Evolutionary conservation across 2,329 filamentous ascomycete genomes (phyloP).

Genomic region (Pleoardoris graminearum): DNA sequence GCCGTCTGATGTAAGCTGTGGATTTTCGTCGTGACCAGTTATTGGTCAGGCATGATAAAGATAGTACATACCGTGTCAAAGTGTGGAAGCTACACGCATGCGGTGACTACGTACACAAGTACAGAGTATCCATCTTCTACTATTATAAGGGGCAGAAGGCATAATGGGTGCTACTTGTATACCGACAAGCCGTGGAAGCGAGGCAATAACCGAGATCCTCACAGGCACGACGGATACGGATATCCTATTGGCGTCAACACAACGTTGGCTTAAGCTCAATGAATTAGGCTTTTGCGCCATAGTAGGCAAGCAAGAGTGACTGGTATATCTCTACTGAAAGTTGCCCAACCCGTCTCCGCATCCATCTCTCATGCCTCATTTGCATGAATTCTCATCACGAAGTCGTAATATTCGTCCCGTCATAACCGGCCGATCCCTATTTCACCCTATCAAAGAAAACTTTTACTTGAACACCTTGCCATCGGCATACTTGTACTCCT

Average conservation of each 20-base stretch:
- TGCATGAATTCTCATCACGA: slow-evolving; percentile 30
- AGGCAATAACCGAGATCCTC: not conserved
- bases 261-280: slow-evolving; percentile 29
- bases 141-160: too few species aligned
- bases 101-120: too few species aligned
- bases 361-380: slow-evolving; percentile 33
- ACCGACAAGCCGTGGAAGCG: not conserved
- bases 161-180: too few species aligned
- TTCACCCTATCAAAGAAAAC: slow-evolving; percentile 19
- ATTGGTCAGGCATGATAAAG: too few species aligned
- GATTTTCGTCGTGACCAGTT: not conserved
- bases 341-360: slow-evolving; percentile 18
- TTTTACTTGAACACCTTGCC: slow-evolving; percentile 99
- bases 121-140: too few species aligned
- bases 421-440: slow-evolving; percentile 29
- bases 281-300: slow-evolving; percentile 30
- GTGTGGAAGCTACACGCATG: not conserved
- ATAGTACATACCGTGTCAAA: not conserved
- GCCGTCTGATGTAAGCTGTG: slow-evolving; percentile 3
- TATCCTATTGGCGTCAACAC: too few species aligned
- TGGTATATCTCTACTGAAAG: slow-evolving; percentile 31
- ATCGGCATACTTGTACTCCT: slow-evolving; percentile 84
- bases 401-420: slow-evolving; percentile 41
- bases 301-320: slow-evolving; percentile 28
- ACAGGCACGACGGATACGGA: too few species aligned